phyloP scores from a whole-genome alignment of 2,329 filamentous ascomycete genomes.

The Phialophora macrospora region DNA sequence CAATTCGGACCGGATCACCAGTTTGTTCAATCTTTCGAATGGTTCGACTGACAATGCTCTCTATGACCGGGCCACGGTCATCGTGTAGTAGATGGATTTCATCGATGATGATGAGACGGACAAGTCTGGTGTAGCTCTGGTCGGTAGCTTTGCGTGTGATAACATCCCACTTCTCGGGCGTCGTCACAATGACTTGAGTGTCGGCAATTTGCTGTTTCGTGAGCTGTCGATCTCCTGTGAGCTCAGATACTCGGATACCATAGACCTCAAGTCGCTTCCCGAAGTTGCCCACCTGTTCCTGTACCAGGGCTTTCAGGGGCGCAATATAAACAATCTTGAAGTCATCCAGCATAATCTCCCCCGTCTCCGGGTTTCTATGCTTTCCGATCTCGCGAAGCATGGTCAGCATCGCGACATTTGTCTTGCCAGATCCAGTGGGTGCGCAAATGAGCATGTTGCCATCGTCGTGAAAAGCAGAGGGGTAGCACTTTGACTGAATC shows the following conservation, averaged over 20 bases:
- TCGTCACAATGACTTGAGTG: conserved; percentile 97
- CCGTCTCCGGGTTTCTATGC: conserved; percentile 83
- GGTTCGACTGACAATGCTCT: conserved; percentile 94
- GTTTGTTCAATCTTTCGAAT: conserved; percentile 93
- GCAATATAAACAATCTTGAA: conserved; percentile 99
- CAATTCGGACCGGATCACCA: conserved; percentile 85
- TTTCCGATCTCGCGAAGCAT: conserved; percentile 97
- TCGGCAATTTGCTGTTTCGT: conserved; percentile 98
- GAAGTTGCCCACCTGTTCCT: conserved; percentile 98
- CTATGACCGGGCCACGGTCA: conserved; percentile 92
- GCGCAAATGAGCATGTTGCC: conserved; percentile 98
- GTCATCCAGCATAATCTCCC: conserved; percentile 91
- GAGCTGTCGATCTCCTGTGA: conserved; percentile 96
- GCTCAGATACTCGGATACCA: conserved; percentile 89
- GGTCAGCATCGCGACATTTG: conserved; percentile 96
- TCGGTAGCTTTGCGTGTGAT: conserved; percentile 98
- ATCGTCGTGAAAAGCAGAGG: conserved; percentile 87
- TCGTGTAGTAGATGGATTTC: conserved; percentile 98
- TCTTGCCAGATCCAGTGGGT: conserved; percentile 96
- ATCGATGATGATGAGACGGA: conserved; percentile 93
- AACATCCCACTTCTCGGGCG: conserved; percentile 98
- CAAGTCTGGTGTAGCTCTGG: conserved; percentile 95
- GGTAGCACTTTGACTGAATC: conserved; percentile 92
- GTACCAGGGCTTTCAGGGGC: conserved; percentile 90
- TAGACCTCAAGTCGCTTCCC: conserved; percentile 88